Base-by-base conservation (phyloP, 192 early-diverging fungal genomes). In the Bifiguratus adelaidae region DNA sequence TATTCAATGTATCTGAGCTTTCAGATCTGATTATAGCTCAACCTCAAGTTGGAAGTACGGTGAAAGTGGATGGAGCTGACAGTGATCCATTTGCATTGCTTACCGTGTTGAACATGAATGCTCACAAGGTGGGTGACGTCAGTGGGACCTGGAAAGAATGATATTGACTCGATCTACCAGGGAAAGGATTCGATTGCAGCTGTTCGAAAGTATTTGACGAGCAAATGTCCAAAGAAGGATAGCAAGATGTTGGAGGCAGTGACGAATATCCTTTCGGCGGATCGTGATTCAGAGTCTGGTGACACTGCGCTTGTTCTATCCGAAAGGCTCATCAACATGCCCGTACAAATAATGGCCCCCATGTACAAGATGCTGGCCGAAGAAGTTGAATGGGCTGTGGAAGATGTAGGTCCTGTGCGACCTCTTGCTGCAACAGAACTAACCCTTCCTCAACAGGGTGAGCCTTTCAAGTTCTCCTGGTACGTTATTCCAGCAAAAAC, bases 301-400 rank as follows among this genome's bases (percentile, higher is more conserved):
- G 37, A 40, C 37, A 61, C 77, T 12, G 91, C 80, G 0, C 47
- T 92, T 42, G 53, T 98, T 19, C 18, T 98, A 16, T 89, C 79
- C 51, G 92, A 95, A 48, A 70, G 95, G 4, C 75, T 98, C 19
- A 76, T 98, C 56, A 98, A 98, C 56, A 91, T 98, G 89, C 95
- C 95, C 8, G 88, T 91, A 21, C 84, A 94, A 53, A 72, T 95
- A 7, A 77, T 85, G 1, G 83, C 91, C 15, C 90, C 86, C 1
- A 88, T 98, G 88, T 83, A 91, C 52, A 80, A 75, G 20, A 88
- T 95, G 88, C 70, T 95, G 29, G 47, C 76, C 27, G 84, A 91
- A 30, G 95, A 95, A 53, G 63, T 90, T 35, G 65, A 85, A 41
- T 70, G 74, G 69, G 82, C 83, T 9, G 58, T 82, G 13, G 80